Evolutionary conservation across 352 stramenopile species (phyloP).

Genomic region (Albugo laibachii): DNA sequence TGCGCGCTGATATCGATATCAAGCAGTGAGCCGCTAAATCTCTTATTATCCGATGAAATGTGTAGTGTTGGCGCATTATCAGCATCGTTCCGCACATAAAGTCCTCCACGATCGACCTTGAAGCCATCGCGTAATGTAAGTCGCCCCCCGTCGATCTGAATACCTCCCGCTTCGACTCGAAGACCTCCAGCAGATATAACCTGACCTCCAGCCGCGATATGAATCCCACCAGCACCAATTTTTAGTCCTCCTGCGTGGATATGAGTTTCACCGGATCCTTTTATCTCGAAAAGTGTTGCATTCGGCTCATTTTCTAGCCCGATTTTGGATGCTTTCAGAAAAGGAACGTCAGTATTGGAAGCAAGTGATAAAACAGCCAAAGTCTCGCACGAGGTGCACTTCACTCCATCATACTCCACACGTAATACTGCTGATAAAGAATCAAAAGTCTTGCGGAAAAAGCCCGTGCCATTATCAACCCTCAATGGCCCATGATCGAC

Average conservation of each 20-base stretch:
- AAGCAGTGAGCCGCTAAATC: slow-evolving; percentile 32
- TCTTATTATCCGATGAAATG: slow-evolving; percentile 19
- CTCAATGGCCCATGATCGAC: slow-evolving; percentile 11
- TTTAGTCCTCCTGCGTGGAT: slow-evolving; percentile 33
- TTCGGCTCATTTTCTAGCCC: slow-evolving; percentile 14
- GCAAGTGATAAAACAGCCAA: slow-evolving; percentile 7
- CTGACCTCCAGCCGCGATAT: slow-evolving; percentile 32
- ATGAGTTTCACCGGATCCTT: slow-evolving; percentile 21
- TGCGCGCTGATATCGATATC: slow-evolving; percentile 10
- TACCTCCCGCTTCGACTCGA: slow-evolving; percentile 24
- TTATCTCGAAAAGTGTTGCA: slow-evolving; percentile 27
- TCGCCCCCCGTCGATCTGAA: slow-evolving; percentile 25
- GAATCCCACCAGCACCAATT: slow-evolving; percentile 25
- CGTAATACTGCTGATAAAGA: slow-evolving; percentile 1
- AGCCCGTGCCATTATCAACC: slow-evolving; percentile 14
- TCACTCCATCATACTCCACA: slow-evolving; percentile 5
- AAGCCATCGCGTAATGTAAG: slow-evolving; percentile 37
- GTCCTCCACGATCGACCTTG: slow-evolving; percentile 32
- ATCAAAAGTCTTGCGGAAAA: slow-evolving; percentile 4
- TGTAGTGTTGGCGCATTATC: slow-evolving; percentile 23
- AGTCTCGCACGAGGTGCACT: slow-evolving; percentile 3
- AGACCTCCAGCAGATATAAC: slow-evolving; percentile 37
- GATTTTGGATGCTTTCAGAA: slow-evolving; percentile 1
- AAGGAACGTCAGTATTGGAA: neutral
- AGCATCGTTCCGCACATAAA: slow-evolving; percentile 20